Evolutionary conservation across 495 filamentous ascomycete genomes (phyloP), one percentile per base, ranked within the genome.

Genomic region (Lichina pygmaea): DNA sequence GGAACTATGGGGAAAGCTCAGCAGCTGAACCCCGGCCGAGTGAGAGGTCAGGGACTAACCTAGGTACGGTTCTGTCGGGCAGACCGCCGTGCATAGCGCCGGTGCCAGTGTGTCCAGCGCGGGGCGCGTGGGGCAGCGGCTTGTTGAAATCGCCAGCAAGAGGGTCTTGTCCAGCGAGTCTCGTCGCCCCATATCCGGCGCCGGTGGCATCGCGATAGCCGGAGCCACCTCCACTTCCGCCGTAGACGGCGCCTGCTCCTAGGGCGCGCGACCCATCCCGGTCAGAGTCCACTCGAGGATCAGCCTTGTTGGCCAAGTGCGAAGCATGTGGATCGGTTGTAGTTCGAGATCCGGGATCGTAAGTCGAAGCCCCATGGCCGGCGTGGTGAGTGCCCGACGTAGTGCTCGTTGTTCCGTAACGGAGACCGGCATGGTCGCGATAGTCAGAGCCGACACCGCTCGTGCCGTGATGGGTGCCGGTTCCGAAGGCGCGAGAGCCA

Each of bases 241-340:
- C 24, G 24, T 24, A 24, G 2, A 24, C 4, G 24, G 24, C 24
- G 24, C 24, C 24, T 24, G 24, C 24, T 24, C 24, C 24, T 24
- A 24, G 24, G 24, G 24, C 24, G 24, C 24, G 24, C 24, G 24
- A 24, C 17, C 41, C 46, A 30, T 47, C 45, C 9, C 33, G 42
- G 43, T 52, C 52, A 7, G 54, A 56, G 53, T 69, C 68, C 42
- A 71, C 64, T 33, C 67, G 61, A 11, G 71, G 70, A 42, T 73
- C 67, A 11, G 58, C 33, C 57, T 71, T 72, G 61, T 74, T 69
- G 44, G 57, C 48, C 32, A 65, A 45, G 51, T 72, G 63, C 43
- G 62, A 67, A 47, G 53, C 58, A 57, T 73, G 67, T 7, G 67
- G 66, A 9, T 71, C 71, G n/a, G 63, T 58, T 0, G 59, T 72